Percentiles rank a stretch among this genome's conserved stretches.
These are phyloP conservation scores for Rhinocladiella similis DNA, from an alignment of 2,329 filamentous ascomycete genomes.

Conservation along the genomic window DNA sequence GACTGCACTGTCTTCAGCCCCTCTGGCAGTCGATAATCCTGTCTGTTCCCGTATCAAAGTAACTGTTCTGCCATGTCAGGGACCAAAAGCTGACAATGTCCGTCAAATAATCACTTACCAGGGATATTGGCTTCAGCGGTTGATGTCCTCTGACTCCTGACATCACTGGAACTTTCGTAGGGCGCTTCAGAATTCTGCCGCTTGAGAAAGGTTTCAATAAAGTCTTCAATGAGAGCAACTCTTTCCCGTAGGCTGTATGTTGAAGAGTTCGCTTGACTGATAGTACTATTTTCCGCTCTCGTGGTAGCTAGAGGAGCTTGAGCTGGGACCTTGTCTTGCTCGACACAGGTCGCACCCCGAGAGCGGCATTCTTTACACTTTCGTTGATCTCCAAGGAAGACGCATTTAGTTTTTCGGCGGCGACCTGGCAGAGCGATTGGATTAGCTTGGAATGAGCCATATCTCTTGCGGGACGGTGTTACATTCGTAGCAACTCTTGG, in stretches of 20 bases:
- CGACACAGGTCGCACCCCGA: constrained; percentile 2
- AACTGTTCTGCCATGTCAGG: too few relatives aligned
- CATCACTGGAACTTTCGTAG: too few relatives aligned
- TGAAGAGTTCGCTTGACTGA: not conserved
- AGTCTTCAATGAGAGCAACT: constrained; percentile 3
- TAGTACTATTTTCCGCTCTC: not conserved
- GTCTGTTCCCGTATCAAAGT: too few relatives aligned
- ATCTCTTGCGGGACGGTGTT: not conserved
- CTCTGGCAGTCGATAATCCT: not conserved
- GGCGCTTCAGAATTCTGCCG: not conserved
- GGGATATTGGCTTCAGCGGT: too few relatives aligned
- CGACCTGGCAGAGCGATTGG: not conserved
- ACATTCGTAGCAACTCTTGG: constrained; percentile 6
- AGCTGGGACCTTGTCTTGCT: not conserved
- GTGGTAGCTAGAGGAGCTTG: not conserved
- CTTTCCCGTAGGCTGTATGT: constrained; percentile 6
- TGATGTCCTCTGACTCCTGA: too few relatives aligned
- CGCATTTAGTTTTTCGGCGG: constrained; percentile 4
- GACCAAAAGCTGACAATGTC: too few relatives aligned
- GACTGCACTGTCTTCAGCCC: not conserved
- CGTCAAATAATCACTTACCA: too few relatives aligned
- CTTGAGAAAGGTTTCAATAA: not conserved
- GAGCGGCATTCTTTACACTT: constrained; percentile 4
- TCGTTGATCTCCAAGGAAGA: not conserved
- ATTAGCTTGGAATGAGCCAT: not conserved